Base-by-base conservation (phyloP, 2,329 filamentous ascomycete species). In the Dactylellina leptospora region DNA sequence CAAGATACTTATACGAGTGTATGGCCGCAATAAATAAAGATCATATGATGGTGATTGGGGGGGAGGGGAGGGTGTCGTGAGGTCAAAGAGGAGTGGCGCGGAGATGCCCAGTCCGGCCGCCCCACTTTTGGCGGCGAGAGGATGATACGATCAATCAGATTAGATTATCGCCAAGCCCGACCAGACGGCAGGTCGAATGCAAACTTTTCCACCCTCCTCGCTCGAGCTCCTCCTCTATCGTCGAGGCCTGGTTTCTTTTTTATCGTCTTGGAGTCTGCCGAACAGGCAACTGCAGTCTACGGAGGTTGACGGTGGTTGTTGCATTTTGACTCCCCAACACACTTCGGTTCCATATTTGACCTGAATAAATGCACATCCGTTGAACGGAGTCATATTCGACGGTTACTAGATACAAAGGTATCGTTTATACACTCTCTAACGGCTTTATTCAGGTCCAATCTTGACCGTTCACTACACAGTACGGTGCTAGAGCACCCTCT, bases 111-210 rank as follows among this genome's bases (percentile, higher is more conserved):
- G 62, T 36, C 62, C 11, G 20, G 3, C 1, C 13, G 59, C 68
- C 68, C 59, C 68, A 42, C 59, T 55, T 55, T 55, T 1, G 28
- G 33, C n/a, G n/a, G n/a, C n/a, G n/a, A n/a, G n/a, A n/a, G n/a
- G 22, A 55, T 70, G 59, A 59, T 64, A 58, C 45, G 68, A 72
- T 72, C 59, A 64, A 72, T 72, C 68, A 64, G 68, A 72, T 72
- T 64, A 72, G 68, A 72, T 64, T 60, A 47, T 60, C 62, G 62
- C 62, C 62, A 68, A 68, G 62, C 25, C 44, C 30, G n/a, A 56
- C 20, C 42, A 66, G 20, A 66, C 61, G 61, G 61, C 61, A 66
- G 51, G 61, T 66, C 48, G 30, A 33, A 55, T 42, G 18, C 13
- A 18, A 18, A 56, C 13, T 20, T 23, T 45, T 33, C 10, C 20